Evolutionary conservation across 2,329 filamentous ascomycete genomes (phyloP), one percentile per base, ranked within the genome.

Genomic region (Penicillium sp.): DNA sequence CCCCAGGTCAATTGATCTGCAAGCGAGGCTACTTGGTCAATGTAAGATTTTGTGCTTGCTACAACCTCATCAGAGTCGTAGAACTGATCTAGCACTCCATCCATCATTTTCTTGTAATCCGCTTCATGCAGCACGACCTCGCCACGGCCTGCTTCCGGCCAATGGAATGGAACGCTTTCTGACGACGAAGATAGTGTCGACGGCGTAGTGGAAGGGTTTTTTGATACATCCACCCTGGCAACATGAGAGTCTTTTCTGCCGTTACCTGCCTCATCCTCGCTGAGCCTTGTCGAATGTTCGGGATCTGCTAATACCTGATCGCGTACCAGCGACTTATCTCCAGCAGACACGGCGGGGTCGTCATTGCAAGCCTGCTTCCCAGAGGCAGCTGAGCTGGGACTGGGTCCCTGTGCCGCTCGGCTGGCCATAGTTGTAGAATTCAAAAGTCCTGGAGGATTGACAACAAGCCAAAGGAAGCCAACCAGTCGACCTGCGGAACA

Each of bases 381-480:
- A 5, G 45, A 33, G 13, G 38, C 32, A 26, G 33, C 12, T 4
- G 35, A 29, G 8, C 2, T 18, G 1, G 27, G 26, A 12, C 42
- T n/a, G 34, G 36, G 9, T 6, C 40, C 32, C 13, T 35, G 37
- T 3, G 46, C 45, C 24, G 56, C 54, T 8, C 59, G 60, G 35
- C 60, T 64, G 9, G 60, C 57, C 58, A 66, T 64, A 9, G 65
- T 60, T 33, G 62, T 59, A 49, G 70, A 61, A 47, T 69, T 66
- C 47, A 66, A 54, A 32, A 69, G 50, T 5, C 72, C 67, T 0
- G 82, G 77, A 32, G 89, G 85, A 55, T 76, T 78, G 40, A 96
- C 86, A 0, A 96, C 84, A 26, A 96, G 73, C 91, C 94, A 98
- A 26, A 97, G 77, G 58, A 98, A 98, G 0, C 94, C 94, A 0